Percentiles rank a stretch among this genome's conserved stretches.
Conservation (phyloP, 805 yeast genomes). For the Lipomyces japonicus region DNA sequence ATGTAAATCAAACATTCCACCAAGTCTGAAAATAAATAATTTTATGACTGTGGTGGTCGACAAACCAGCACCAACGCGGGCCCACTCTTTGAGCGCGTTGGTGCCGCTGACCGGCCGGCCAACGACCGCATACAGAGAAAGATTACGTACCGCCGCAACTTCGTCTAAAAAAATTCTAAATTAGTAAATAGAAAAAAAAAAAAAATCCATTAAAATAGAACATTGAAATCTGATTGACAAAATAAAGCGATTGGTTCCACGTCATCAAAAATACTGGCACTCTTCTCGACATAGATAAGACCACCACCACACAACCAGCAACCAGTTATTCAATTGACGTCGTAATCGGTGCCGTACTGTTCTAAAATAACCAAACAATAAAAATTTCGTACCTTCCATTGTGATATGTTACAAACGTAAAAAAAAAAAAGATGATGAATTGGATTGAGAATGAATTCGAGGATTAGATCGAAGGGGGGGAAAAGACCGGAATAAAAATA, state of each 20-base stretch:
- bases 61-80: conserved; percentile 1
- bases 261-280: neutral
- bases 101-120: conserved; percentile 3
- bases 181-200: conserved; percentile 3
- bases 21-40: neutral
- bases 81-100: conserved; percentile 1
- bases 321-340: neutral
- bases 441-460: conserved; percentile 1
- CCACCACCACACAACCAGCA: conserved; percentile 2
- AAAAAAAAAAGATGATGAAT: neutral
- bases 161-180: conserved; percentile 39
- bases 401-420: conserved; percentile 4
- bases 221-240: neutral
- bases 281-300: neutral
- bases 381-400: conserved; percentile 24
- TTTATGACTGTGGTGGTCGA: neutral
- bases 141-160: conserved; percentile 46
- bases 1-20: neutral
- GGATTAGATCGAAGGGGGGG: conserved; percentile 2
- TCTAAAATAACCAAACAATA: no score
- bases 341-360: no score
- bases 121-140: conserved; percentile 1
- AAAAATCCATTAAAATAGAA: conserved; percentile 2
- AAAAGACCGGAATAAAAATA: conserved; percentile 12
- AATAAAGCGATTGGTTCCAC: neutral